Evolutionary conservation across 2,329 filamentous ascomycete genomes (phyloP).

Genomic region (Colletotrichum phormii): DNA sequence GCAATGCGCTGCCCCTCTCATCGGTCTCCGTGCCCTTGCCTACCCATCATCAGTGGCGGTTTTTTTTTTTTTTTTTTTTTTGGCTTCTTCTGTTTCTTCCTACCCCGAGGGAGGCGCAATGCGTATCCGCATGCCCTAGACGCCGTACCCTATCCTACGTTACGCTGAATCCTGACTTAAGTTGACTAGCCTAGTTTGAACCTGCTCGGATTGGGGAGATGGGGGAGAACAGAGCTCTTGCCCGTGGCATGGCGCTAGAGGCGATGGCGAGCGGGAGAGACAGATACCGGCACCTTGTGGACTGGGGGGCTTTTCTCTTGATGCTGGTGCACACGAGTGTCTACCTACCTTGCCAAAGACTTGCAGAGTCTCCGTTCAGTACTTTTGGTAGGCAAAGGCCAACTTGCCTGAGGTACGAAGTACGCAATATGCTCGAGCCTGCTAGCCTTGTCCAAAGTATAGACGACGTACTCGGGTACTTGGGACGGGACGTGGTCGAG

Average conservation of each 20-base stretch:
- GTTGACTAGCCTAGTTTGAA: not conserved
- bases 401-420: not conserved
- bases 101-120: conserved; percentile 5
- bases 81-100: conserved; percentile 8
- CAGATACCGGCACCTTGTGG: conserved; percentile 24
- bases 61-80: conserved; percentile 27
- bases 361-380: not conserved
- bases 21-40: conserved; percentile 13
- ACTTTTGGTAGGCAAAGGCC: conserved; percentile 1
- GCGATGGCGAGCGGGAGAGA: conserved; percentile 30
- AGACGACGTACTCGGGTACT: conserved; percentile 11
- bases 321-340: not conserved
- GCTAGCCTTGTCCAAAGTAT: conserved; percentile 24
- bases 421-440: not conserved
- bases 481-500: conserved; percentile 15
- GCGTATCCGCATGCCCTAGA: not conserved
- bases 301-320: not conserved
- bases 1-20: not conserved
- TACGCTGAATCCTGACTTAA: conserved; percentile 11
- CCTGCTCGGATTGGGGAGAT: conserved; percentile 18
- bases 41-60: conserved; percentile 30
- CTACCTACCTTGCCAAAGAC: not conserved
- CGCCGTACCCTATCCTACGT: conserved; percentile 25
- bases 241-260: conserved; percentile 16
- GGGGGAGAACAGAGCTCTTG: conserved; percentile 5